Evolutionary conservation across 768 basidiomycete genomes (phyloP), one percentile per base, ranked within the genome.

Genomic region (Dictyophora rubrovolvata): DNA sequence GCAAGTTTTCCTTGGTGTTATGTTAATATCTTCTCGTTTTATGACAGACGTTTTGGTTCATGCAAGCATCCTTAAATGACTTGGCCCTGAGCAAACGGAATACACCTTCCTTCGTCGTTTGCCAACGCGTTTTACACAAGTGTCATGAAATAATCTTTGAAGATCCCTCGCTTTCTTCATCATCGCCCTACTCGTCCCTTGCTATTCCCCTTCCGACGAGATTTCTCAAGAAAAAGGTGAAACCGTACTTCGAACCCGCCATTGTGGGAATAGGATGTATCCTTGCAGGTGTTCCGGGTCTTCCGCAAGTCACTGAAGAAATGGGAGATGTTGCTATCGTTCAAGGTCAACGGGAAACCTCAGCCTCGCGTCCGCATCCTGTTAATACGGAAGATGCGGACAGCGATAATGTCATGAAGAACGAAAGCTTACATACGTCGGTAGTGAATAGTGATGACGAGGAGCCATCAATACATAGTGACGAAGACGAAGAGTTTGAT

Each of bases 101-200:
- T 52, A 85, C 91, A 2, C 80, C 74, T 48, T 90, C 93, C 0
- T 97, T 97, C 72, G 74, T 82, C 52, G 87, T 95, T 60, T 98
- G 96, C 70, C 92, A 94, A 71, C 83, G 95, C 61, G 83, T 93
- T 42, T 74, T 97, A 60, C 89, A 89, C 69, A 81, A 81, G 69
- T 94, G 94, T 67, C 94, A 98, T 72, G 88, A 93, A 73, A 93
- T 98, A 70, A 95, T 99, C 66, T 99, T 96, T 69, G 84, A 84
- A 51, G 91, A 97, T 70, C 76, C 87, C 35, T 83, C 93, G 11
- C 74, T 82, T 21, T 80, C 85, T 8, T 72, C 79, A 11, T 71
- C 78, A 10, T 76, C 82, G 2, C 88, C 91, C 0, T 94, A 94
- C 68, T 74, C 81, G 14, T 75, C 79, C 8, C 69, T 87, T 64